phyloP scores from a whole-genome alignment of 2,329 filamentous ascomycete species.

The Calonectria naviculata region DNA sequence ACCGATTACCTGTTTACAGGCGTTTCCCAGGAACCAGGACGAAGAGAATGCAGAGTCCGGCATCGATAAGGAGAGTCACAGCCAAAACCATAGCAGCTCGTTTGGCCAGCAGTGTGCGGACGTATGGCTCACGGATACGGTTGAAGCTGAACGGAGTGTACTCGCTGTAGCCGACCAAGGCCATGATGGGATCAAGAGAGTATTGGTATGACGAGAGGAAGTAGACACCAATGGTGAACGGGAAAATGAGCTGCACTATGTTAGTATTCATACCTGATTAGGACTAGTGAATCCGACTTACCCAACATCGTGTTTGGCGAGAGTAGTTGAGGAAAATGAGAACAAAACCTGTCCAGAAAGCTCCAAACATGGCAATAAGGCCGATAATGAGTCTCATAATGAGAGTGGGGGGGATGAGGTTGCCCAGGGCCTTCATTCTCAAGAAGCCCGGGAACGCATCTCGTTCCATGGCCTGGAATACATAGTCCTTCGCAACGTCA shows the following conservation, averaged over 20 bases:
- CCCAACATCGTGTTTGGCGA: conserved; percentile 83
- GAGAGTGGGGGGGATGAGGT: conserved; percentile 91
- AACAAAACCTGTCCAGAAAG: conserved; percentile 93
- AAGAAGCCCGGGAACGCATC: conserved; percentile 99
- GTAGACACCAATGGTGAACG: conserved; percentile 93
- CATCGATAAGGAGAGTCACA: conserved; percentile 80
- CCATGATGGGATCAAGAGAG: conserved; percentile 91
- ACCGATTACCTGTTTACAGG: conserved; percentile 59
- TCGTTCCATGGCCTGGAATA: conserved; percentile 99
- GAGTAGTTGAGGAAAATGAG: conserved; percentile 90
- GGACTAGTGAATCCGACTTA: conserved; percentile 58
- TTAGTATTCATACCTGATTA: conserved; percentile 19
- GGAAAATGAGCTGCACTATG: conserved; percentile 72
- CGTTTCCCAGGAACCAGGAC: conserved; percentile 93
- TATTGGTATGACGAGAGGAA: conserved; percentile 93
- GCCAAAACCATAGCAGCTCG: conserved; percentile 84
- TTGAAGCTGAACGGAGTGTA: conserved; percentile 96
- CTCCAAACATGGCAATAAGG: conserved; percentile 84
- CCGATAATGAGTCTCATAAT: conserved; percentile 88
- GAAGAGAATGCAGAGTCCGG: conserved; percentile 88
- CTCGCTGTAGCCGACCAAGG: conserved; percentile 90
- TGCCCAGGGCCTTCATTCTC: conserved; percentile 93
- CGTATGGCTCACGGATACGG: conserved; percentile 88
- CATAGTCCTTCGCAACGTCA: conserved; percentile 97
- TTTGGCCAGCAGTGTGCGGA: conserved; percentile 85